A percentile compares a stretch with the other conserved stretches of the same genome.
These are phyloP conservation scores for Grammothele lineata DNA, from an alignment of 768 basidiomycete genomes.

Conservation along the genomic window DNA sequence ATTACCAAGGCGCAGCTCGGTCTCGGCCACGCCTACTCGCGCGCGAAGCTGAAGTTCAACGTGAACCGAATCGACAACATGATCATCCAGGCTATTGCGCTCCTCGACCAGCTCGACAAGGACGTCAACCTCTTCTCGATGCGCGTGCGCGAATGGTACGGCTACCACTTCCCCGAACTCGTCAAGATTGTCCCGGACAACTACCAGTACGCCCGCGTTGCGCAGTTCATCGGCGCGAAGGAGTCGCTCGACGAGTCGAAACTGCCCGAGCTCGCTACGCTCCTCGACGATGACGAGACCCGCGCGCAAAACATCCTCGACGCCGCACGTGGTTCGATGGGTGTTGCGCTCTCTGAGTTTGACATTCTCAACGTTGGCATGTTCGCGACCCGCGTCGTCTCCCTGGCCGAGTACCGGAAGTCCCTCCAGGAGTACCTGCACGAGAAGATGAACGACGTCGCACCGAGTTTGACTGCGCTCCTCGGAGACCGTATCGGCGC, in stretches of 20 bases:
- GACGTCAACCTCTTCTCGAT: conserved; percentile 98
- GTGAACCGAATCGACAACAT: conserved; percentile 97
- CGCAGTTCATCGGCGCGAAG: conserved; percentile 88
- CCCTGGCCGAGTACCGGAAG: conserved; percentile 92
- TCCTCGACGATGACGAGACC: conserved; percentile 81
- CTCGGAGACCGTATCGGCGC: conserved; percentile 92
- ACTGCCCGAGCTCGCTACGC: conserved; percentile 68
- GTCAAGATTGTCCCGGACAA: conserved; percentile 92
- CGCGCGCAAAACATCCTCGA: conserved; percentile 93
- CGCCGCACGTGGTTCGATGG: conserved; percentile 92
- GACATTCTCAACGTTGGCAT: conserved; percentile 95
- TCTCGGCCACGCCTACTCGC: conserved; percentile 95
- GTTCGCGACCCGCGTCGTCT: conserved; percentile 87
- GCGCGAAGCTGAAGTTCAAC: conserved; percentile 97
- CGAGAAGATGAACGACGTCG: conserved; percentile 98
- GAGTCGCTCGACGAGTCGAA: conserved; percentile 74
- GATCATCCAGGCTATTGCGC: conserved; percentile 99
- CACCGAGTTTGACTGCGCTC: conserved; percentile 87
- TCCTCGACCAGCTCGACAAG: conserved; percentile 98
- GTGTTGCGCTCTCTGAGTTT: conserved; percentile 82
- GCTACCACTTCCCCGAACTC: conserved; percentile 98
- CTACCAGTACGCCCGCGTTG: conserved; percentile 84
- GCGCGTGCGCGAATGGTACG: conserved; percentile 99
- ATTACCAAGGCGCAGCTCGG: conserved; percentile 92
- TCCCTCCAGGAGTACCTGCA: conserved; percentile 80